A percentile compares a stretch with the other conserved stretches of the same genome.
phyloP scores from a whole-genome alignment of 73 alveolate species.

The Breviolum minutum region DNA sequence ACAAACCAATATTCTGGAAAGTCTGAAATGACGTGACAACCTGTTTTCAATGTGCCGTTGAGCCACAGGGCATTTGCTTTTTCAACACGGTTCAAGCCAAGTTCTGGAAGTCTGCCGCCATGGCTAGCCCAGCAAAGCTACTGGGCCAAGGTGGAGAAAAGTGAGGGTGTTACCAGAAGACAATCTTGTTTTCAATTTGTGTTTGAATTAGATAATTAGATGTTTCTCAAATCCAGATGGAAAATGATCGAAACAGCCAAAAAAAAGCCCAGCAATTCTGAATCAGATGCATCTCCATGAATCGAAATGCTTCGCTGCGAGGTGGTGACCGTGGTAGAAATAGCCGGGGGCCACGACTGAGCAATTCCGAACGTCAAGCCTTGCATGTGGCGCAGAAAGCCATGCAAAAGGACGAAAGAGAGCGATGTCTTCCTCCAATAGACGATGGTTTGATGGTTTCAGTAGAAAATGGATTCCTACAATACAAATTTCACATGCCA shows the following conservation, averaged over 20 bases:
- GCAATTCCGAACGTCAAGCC: constrained; percentile 20
- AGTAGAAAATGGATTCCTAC: too few relatives aligned
- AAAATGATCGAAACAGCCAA: too few relatives aligned
- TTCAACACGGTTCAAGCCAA: neutral
- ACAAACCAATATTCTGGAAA: neutral
- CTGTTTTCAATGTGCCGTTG: neutral
- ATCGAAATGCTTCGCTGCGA: too few relatives aligned
- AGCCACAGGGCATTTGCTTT: neutral
- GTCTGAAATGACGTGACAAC: neutral
- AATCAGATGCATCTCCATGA: too few relatives aligned
- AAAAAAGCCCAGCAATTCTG: too few relatives aligned
- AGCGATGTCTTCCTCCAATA: neutral
- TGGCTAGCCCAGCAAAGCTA: too few relatives aligned
- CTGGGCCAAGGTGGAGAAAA: too few relatives aligned
- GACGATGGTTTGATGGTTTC: neutral
- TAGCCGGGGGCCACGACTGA: neutral
- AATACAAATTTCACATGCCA: too few relatives aligned
- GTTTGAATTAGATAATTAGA: neutral
- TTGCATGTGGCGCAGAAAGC: constrained; percentile 13
- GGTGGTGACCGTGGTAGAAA: neutral
- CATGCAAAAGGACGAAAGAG: neutral
- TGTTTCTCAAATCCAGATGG: too few relatives aligned
- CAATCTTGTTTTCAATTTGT: neutral
- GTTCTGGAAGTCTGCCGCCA: neutral
- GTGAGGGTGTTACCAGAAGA: neutral